These are phyloP conservation scores for Pyrenochaeta sp. DNA, from an alignment of 2,329 filamentous ascomycete species.

Conservation along the genomic window DNA sequence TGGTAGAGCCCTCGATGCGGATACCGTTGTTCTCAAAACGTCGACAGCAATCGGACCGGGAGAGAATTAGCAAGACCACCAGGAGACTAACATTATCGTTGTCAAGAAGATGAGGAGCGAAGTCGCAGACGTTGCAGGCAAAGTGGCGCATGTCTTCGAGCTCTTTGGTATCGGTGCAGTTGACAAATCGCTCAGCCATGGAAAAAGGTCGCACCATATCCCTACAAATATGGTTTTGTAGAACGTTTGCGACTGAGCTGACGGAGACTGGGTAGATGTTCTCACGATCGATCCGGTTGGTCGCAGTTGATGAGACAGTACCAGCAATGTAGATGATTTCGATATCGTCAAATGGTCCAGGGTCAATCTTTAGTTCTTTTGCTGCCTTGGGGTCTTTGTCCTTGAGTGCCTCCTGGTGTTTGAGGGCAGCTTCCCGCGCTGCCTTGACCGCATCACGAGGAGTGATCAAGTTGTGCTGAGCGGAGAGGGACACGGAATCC, in stretches of 20 bases:
- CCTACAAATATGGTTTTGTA: slow-evolving; percentile 45
- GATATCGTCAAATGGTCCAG: slow-evolving; percentile 48
- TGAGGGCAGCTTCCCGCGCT: slow-evolving; percentile 35
- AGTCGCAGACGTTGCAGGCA: slow-evolving; percentile 47
- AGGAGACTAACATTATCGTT: slow-evolving; percentile 50
- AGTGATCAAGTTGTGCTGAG: slow-evolving; percentile 35
- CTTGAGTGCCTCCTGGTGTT: slow-evolving; percentile 25
- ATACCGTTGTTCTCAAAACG: slow-evolving; percentile 49
- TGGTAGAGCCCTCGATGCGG: slow-evolving; percentile 49
- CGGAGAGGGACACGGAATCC: slow-evolving; percentile 43
- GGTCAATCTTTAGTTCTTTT: slow-evolving; percentile 31
- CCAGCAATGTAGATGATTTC: slow-evolving; percentile 51
- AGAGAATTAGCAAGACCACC: slow-evolving; percentile 46
- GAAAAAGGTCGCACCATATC: slow-evolving; percentile 46
- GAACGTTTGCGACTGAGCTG: slow-evolving; percentile 41
- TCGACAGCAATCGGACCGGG: slow-evolving; percentile 45
- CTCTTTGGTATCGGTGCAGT: slow-evolving; percentile 41
- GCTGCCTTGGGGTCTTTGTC: slow-evolving; percentile 23
- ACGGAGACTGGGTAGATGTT: slow-evolving; percentile 48
- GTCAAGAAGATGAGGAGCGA: slow-evolving; percentile 49
- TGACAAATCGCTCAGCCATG: slow-evolving; percentile 46
- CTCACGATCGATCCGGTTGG: slow-evolving; percentile 43
- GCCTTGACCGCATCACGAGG: slow-evolving; percentile 45
- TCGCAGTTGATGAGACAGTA: slow-evolving; percentile 48
- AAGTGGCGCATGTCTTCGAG: slow-evolving; percentile 44